These are phyloP conservation scores for Fraxinus excelsior DNA, from an alignment of 257 asterid genomes.

Conservation along the genomic window DNA sequence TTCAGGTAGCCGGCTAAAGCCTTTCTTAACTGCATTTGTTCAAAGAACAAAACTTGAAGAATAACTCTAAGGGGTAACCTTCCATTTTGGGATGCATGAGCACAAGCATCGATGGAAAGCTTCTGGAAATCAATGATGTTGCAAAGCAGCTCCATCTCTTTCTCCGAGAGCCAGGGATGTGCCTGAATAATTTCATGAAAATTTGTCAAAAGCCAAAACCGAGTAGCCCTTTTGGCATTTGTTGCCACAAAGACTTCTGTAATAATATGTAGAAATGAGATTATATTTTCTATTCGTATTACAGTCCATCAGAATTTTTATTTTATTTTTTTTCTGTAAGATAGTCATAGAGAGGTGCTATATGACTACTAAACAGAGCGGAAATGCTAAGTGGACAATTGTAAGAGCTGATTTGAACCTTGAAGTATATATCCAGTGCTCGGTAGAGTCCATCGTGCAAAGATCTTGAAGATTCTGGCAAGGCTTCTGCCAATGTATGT, in stretches of 20 bases:
- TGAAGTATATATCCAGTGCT: slow-evolving; percentile 80
- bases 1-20: slow-evolving; percentile 83
- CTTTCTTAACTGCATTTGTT: slow-evolving; percentile 85
- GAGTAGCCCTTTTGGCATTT: not conserved
- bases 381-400: not conserved
- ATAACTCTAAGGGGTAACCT: slow-evolving; percentile 84
- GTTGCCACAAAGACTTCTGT: not conserved
- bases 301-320: not conserved
- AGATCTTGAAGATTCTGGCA: slow-evolving; percentile 85
- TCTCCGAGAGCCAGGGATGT: slow-evolving; percentile 79
- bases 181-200: slow-evolving; percentile 52
- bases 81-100: slow-evolving; percentile 95
- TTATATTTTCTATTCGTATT: not conserved
- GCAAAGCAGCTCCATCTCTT: slow-evolving; percentile 83
- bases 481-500: slow-evolving; percentile 69
- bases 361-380: not conserved
- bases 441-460: slow-evolving; percentile 96
- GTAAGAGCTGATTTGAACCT: slow-evolving; percentile 50
- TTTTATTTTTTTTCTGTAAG: not conserved
- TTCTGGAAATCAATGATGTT: slow-evolving; percentile 75
- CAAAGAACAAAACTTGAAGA: slow-evolving; percentile 89
- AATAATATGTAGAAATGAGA: not conserved
- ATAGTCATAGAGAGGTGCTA: slow-evolving; percentile 2
- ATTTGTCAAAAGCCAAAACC: slow-evolving; percentile 12
- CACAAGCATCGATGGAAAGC: slow-evolving; percentile 95